phyloP scores from a whole-genome alignment of 2,329 filamentous ascomycete genomes.

The Emergomyces orientalis region DNA sequence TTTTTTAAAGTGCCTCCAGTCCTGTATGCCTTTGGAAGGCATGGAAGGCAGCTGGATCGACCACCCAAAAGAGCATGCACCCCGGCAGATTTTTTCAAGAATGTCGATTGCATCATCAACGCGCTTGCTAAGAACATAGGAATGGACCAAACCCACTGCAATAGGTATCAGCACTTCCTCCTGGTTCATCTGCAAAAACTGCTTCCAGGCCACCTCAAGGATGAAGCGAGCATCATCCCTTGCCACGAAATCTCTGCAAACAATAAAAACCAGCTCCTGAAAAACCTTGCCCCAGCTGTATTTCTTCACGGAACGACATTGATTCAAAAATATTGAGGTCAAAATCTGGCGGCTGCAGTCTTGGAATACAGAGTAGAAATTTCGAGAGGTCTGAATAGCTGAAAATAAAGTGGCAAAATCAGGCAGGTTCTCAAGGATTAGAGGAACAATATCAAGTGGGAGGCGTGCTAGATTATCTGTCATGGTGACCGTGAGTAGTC shows the following conservation, averaged over 20 bases:
- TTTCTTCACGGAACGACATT: too few species aligned
- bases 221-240: neutral
- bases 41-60: too few species aligned
- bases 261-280: neutral
- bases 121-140: too few species aligned
- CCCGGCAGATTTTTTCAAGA: too few species aligned
- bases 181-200: too few species aligned
- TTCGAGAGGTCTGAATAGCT: neutral
- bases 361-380: neutral
- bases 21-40: too few species aligned
- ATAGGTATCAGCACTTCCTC: neutral
- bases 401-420: neutral
- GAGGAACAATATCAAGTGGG: neutral
- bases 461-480: neutral
- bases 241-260: neutral
- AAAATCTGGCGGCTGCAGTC: neutral
- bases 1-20: too few species aligned
- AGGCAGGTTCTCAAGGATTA: neutral
- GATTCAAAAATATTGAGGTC: neutral
- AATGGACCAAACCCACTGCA: neutral
- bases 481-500: neutral
- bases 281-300: neutral
- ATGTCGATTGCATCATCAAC: too few species aligned
- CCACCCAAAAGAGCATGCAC: too few species aligned
- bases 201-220: neutral